phyloP scores from a whole-genome alignment of 192 early-diverging fungal species.

The Lobosporangium transversale region DNA sequence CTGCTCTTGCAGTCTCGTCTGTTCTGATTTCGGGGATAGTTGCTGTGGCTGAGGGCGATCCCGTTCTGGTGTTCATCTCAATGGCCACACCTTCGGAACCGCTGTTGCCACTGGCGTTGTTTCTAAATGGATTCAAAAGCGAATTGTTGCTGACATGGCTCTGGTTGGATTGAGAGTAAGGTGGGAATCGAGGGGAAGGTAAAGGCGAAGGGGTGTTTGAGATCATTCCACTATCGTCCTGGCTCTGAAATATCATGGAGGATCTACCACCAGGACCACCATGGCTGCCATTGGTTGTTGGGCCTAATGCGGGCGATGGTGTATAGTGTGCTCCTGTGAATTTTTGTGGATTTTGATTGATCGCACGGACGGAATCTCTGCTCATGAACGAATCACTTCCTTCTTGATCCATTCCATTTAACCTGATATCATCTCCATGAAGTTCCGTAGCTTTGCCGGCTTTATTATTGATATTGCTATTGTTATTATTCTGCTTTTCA shows the following conservation, averaged over 20 bases:
- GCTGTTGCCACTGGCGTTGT: not conserved
- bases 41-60: not conserved
- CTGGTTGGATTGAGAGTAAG: constrained; percentile 28
- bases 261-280: too few relatives aligned
- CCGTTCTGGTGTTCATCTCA: constrained; percentile 9
- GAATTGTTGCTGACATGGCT: constrained; percentile 36
- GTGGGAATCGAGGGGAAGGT: constrained; percentile 24
- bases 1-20: not conserved
- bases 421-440: not conserved
- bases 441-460: not conserved
- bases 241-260: not conserved
- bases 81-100: constrained; percentile 3
- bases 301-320: constrained; percentile 16
- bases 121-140: constrained; percentile 28
- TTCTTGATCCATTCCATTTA: not conserved
- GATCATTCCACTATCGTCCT: constrained; percentile 1
- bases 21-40: not conserved
- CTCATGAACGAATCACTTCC: not conserved
- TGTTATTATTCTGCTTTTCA: not conserved
- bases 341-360: constrained; percentile 16
- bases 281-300: not conserved
- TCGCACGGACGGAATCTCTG: not conserved
- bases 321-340: constrained; percentile 43
- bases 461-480: not conserved
- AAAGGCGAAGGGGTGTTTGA: constrained; percentile 10